Evolutionary conservation across 1,284 basidiomycete species (phyloP).

Genomic region (Trametes sp.): DNA sequence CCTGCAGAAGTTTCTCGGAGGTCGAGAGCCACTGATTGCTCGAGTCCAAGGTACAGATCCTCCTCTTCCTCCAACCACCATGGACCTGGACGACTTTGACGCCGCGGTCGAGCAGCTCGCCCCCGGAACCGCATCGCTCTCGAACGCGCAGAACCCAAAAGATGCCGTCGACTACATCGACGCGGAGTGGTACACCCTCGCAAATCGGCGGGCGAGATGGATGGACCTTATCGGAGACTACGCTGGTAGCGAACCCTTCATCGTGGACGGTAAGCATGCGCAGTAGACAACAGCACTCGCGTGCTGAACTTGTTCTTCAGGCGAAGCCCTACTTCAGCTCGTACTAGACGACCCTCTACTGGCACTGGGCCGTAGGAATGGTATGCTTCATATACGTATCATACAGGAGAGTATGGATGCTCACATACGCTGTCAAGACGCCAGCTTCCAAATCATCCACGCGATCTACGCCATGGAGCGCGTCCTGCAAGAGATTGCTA

Average conservation of each 20-base stretch:
- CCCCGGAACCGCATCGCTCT: constrained; percentile 14
- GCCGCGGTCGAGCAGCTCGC: constrained; percentile 21
- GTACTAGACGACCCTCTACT: constrained; percentile 66
- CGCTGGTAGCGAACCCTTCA: constrained; percentile 70
- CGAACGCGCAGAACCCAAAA: constrained; percentile 16
- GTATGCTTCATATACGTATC: constrained; percentile 43
- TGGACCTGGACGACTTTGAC: constrained; percentile 47
- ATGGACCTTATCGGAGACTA: constrained; percentile 79
- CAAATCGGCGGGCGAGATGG: constrained; percentile 52
- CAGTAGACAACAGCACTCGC: not conserved
- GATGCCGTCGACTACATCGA: constrained; percentile 39
- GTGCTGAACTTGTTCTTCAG: constrained; percentile 41
- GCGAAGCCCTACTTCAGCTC: constrained; percentile 66
- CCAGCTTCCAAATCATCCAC: constrained; percentile 68
- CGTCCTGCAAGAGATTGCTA: constrained; percentile 55
- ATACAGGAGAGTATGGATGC: not conserved
- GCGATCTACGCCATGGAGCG: constrained; percentile 63
- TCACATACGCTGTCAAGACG: constrained; percentile 45
- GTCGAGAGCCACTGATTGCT: not conserved
- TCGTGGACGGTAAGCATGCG: constrained; percentile 62
- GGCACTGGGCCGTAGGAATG: constrained; percentile 53
- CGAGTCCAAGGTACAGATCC: not conserved
- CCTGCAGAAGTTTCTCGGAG: not conserved
- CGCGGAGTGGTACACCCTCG: constrained; percentile 37
- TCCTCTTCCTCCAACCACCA: constrained; percentile 21